These are phyloP conservation scores for Inga leiocalycina DNA, from an alignment of 306 rosid species.

Conservation along the genomic window DNA sequence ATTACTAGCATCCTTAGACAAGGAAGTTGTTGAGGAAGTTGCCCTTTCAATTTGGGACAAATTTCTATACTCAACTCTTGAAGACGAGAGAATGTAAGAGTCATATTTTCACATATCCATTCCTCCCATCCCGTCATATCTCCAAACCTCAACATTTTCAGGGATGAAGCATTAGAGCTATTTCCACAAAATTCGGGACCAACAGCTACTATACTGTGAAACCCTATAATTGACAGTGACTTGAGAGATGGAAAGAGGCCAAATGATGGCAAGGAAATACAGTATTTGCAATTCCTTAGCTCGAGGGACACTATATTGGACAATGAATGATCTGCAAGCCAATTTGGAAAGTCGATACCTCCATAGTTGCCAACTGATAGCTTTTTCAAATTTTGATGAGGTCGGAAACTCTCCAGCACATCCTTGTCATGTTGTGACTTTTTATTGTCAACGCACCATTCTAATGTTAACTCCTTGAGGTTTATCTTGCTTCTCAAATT, in stretches of 20 bases:
- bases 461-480: not conserved
- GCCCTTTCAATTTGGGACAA: not conserved
- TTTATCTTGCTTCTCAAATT: too few species aligned
- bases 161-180: not conserved
- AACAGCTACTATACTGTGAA: not conserved
- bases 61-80: not conserved
- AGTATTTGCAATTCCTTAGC: slow-evolving; percentile 1
- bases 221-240: slow-evolving; percentile 6
- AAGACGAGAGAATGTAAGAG: not conserved
- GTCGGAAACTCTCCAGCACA: slow-evolving; percentile 18
- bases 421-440: not conserved
- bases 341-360: not conserved
- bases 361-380: not conserved
- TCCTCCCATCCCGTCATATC: slow-evolving; percentile 8
- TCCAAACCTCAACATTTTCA: not conserved
- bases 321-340: not conserved
- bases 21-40: not conserved
- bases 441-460: not conserved
- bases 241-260: not conserved
- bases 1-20: not conserved
- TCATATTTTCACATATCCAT: not conserved
- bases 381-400: not conserved
- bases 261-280: not conserved
- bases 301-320: not conserved
- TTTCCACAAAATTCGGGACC: slow-evolving; percentile 10